phyloP scores from a whole-genome alignment of 2,329 filamentous ascomycete genomes.

The Fusarium luffae region DNA sequence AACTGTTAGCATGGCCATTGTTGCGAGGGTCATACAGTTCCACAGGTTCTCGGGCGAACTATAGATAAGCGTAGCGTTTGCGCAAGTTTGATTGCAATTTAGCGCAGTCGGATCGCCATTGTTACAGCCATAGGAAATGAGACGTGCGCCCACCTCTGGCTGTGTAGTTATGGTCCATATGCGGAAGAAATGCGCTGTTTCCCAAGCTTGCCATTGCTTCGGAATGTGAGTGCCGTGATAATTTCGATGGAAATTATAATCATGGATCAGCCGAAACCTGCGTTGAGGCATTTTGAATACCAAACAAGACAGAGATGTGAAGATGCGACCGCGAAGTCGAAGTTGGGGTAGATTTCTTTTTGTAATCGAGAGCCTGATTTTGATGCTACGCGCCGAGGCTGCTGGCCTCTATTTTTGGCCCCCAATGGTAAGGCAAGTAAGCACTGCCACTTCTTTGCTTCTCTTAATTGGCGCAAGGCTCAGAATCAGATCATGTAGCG shows the following conservation, averaged over 20 bases:
- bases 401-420: neutral
- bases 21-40: neutral
- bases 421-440: neutral
- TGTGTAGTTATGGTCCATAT: neutral
- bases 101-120: neutral
- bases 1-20: neutral
- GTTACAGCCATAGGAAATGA: neutral
- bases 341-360: neutral
- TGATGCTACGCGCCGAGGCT: neutral
- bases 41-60: neutral
- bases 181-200: slow-evolving; percentile 2
- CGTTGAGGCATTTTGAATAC: neutral
- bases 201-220: slow-evolving; percentile 7
- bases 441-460: neutral
- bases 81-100: neutral
- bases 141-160: neutral
- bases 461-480: neutral
- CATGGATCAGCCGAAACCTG: neutral
- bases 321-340: neutral
- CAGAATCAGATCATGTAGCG: neutral
- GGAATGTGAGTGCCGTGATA: neutral
- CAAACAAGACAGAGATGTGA: neutral
- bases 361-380: neutral
- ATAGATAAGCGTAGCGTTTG: neutral
- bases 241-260: no score